These are phyloP conservation scores for Botryosphaeria dothidea DNA, from an alignment of 2,329 filamentous ascomycete species.

Conservation along the genomic window DNA sequence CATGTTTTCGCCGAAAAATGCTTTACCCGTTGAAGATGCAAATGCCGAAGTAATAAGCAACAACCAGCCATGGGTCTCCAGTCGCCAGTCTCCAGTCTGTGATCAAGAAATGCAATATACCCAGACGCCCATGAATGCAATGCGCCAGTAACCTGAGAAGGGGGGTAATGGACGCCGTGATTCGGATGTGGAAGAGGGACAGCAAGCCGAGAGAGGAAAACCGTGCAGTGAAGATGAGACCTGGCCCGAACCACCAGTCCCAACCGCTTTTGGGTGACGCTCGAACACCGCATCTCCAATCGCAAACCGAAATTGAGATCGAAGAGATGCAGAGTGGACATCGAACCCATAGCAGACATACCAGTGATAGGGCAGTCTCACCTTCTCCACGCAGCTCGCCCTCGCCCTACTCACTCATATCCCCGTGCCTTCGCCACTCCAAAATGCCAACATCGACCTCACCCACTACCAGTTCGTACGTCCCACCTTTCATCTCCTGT, in stretches of 20 bases:
- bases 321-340: background rate
- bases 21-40: background rate
- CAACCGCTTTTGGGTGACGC: background rate
- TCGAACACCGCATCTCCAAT: background rate
- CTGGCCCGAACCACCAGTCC: background rate
- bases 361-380: background rate
- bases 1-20: background rate
- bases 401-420: background rate
- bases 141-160: background rate
- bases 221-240: background rate
- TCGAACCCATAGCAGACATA: background rate
- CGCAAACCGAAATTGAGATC: background rate
- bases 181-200: background rate
- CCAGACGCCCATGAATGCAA: background rate
- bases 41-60: background rate
- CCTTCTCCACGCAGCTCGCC: background rate
- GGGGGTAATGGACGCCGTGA: background rate
- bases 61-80: background rate
- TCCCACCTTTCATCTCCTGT: slow-evolving; percentile 12
- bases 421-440: too few species aligned
- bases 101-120: background rate
- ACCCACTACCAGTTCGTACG: too few species aligned
- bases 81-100: background rate
- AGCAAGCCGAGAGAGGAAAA: background rate
- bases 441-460: background rate